Evolutionary conservation across 345 rosid genomes (phyloP), one percentile per base, ranked within the genome.

Genomic region (Heritiera fomes): DNA sequence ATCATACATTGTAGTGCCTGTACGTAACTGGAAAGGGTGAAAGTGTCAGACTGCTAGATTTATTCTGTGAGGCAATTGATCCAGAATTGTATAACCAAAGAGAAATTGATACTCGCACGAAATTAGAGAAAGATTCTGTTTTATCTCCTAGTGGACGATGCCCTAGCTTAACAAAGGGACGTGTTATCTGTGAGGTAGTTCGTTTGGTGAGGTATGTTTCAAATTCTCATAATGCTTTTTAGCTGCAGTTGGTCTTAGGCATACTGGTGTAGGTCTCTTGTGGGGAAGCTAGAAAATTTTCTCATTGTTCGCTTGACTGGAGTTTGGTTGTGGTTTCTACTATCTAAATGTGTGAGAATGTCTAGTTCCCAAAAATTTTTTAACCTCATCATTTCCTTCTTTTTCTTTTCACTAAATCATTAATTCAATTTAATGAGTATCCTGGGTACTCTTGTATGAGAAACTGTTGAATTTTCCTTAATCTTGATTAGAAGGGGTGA

Each of bases 31-130:
- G 86, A 60, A 93, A 92, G 83, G 80, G 74, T 71, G 86, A 85
- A 77, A 86, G 87, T 73, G 78, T 93, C 79, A 86, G 80, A 77
- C 81, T 96, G 73, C 87, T 96, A 18, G 99, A 94, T 92, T 80
- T 94, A 55, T 83, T 91, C 56, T 92, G 96, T 52, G 99, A 96
- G 84, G 92, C 90, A 77, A 93, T 92, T 84, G 91, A 94, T 86
- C 97, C 95, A 47, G 89, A 87, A 64, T 84, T 86, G 46, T 85
- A 73, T 72, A 83, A 79, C 77, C 77, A 81, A 72, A 83, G 80
- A 83, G 82, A 63, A 73, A 76, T 82, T 55, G 77, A 43, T 49
- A n/a, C 76, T 70, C 17, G 12, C 23, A 66, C 20, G 14, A 79
- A 79, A 55, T 41, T 75, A 15, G 77, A 76, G 43, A 75, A 80